Base-by-base conservation (phyloP, 2,329 filamentous ascomycete species). In the Westerdykella sp. region DNA sequence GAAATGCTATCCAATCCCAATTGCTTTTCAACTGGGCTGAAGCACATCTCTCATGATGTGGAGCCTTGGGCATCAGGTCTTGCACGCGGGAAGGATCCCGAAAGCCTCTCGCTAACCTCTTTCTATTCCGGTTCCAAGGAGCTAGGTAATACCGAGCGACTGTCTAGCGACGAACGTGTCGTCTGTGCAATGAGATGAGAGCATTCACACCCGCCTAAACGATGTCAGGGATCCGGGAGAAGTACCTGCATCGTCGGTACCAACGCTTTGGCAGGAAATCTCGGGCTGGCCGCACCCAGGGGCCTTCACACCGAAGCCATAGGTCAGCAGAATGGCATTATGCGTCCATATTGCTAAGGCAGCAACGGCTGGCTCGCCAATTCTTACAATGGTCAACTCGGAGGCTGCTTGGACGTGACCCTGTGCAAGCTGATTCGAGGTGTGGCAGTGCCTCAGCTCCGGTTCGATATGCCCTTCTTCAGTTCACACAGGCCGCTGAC, bases 401-500 rank as follows among this genome's bases (percentile, higher is more conserved):
- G 15, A 3, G 32, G 32, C 32, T 35, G 32, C n/a, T 18, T 15
- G 32, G 15, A 18, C 32, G 16, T 3, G 13, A 10, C 32, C 25
- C 9, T 10, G 25, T 28, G 39, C 41, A 44, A 21, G 42, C 47
- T 42, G 40, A 51, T 46, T 51, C 31, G 25, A 52, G 44, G 34
- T 42, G 56, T 54, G 57, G 57, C 57, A 51, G 55, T 58, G 55
- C 54, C 51, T 57, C 54, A 59, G 57, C 58, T 53, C 46, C 50
- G 42, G 50, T 45, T 54, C 32, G 13, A 47, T 42, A 37, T 50
- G 39, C 43, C 41, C 40, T 49, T 43, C 39, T 30, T 42, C 40
- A 30, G 35, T 39, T 48, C 25, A 25, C 23, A 40, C n/a, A 35
- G 45, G 42, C 41, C 41, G 25, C 40, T 40, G 42, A 32, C 25